Evolutionary conservation across 2,329 filamentous ascomycete species (phyloP).

Genomic region (Aspergillus ibericus): DNA sequence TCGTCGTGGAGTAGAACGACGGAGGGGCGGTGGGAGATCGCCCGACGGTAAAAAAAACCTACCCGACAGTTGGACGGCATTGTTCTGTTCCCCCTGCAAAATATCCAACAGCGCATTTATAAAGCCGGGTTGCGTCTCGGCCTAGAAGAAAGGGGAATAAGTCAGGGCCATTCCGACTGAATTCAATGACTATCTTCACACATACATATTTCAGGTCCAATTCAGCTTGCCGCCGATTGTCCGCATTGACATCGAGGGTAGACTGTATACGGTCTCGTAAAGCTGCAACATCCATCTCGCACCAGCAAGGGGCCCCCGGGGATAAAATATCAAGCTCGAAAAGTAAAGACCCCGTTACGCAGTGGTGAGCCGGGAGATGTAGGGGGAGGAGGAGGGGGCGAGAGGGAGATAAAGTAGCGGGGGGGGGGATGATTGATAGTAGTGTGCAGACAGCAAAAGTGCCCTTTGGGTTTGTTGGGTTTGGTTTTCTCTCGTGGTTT

Average conservation of each 20-base stretch:
- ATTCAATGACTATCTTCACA: slow-evolving; percentile 15
- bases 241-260: slow-evolving; percentile 63
- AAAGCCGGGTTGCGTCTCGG: slow-evolving; percentile 87
- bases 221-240: slow-evolving; percentile 63
- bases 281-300: slow-evolving; percentile 60
- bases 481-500: slow-evolving; percentile 27
- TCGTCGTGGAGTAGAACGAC: slow-evolving; percentile 14
- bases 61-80: slow-evolving; percentile 85
- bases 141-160: slow-evolving; percentile 52
- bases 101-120: slow-evolving; percentile 88
- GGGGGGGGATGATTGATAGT: slow-evolving; percentile 10
- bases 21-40: slow-evolving; percentile 9
- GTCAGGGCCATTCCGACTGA: not conserved
- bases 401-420: slow-evolving; percentile 11
- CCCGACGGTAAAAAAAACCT: slow-evolving; percentile 44
- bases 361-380: slow-evolving; percentile 18
- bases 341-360: slow-evolving; percentile 24
- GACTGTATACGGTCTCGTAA: slow-evolving; percentile 64
- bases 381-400: slow-evolving; percentile 14
- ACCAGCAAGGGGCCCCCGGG: slow-evolving; percentile 35
- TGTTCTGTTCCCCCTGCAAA: slow-evolving; percentile 82
- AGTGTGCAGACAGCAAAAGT: slow-evolving; percentile 18
- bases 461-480: slow-evolving; percentile 25
- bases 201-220: slow-evolving; percentile 64
- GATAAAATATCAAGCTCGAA: slow-evolving; percentile 30